Evolutionary conservation across 176 grass and related monocot species (phyloP), one percentile per base, ranked within the genome.

Genomic region (Aegilops longissima): DNA sequence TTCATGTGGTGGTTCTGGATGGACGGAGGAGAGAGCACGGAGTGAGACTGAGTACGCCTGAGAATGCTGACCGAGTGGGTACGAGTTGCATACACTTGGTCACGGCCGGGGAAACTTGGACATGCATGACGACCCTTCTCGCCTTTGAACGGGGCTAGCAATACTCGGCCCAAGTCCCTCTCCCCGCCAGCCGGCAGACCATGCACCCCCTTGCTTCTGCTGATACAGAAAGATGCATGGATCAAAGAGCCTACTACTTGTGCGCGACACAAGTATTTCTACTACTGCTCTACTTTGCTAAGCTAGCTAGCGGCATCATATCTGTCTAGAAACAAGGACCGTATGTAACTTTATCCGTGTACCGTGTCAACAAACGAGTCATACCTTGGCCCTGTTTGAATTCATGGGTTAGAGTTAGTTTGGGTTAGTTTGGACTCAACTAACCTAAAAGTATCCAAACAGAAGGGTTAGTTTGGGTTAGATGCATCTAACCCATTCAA

Each of bases 41-140:
- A 70, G 34, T 49, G 62, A 34, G 24, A 67, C 68, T 47, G 78
- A 3, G 33, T 70, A 54, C 42, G 89, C 76, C 39, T 80, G 85
- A 91, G 34, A 84, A 91, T 75, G 59, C 61, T 91, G 89, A 91
- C 70, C 85, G 16, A 69, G 23, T 2, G 67, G 21, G 73, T 84
- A 87, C 85, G 59, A 72, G 58, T 79, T 4, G 44, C 80, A 27
- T 79, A 20, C 61, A 20, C 68, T 39, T 75, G 75, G 45, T 73
- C 45, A 17, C 35, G 70, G 21, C 5, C 56, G 33, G 23, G 52
- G 36, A 84, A 27, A 69, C 33, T 73, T 49, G 72, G 34, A 73
- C 34, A 44, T 2, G 42, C 38, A 29, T 10, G 40, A 27, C 34
- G 66, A 65, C 74, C n/a, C 8, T 34, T 81, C 70, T 76, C 33